phyloP scores from a whole-genome alignment of 2,329 filamentous ascomycete species.

The Fusarium fujikuroi region DNA sequence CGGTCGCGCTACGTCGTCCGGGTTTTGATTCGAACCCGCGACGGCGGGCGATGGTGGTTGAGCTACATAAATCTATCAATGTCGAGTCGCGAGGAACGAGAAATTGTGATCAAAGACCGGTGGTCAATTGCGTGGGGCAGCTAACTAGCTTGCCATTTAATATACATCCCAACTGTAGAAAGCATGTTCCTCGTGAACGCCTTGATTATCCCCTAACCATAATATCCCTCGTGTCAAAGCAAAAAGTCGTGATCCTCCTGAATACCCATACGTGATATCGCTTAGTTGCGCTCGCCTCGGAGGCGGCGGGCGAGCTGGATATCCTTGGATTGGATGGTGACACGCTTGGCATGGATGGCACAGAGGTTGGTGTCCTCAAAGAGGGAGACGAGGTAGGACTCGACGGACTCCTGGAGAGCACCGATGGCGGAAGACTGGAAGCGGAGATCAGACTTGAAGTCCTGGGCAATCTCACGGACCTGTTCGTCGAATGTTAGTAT shows the following conservation, averaged over 20 bases:
- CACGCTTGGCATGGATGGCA: constrained; percentile 99
- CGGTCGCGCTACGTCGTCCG: not conserved
- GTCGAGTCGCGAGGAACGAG: constrained; percentile 8
- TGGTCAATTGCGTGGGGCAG: constrained; percentile 43
- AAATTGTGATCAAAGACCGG: constrained; percentile 28
- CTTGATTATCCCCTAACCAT: constrained; percentile 58
- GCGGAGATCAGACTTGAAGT: constrained; percentile 94
- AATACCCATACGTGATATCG: constrained; percentile 25
- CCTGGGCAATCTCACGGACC: constrained; percentile 94
- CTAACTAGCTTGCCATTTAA: constrained; percentile 49
- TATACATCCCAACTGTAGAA: constrained; percentile 57
- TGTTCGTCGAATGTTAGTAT: constrained; percentile 45
- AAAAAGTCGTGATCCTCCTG: constrained; percentile 55
- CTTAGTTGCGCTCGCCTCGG: constrained; percentile 90
- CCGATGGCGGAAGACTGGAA: constrained; percentile 99
- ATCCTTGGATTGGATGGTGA: constrained; percentile 97
- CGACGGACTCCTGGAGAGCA: constrained; percentile 97
- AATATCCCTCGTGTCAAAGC: constrained; percentile 53
- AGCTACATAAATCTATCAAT: not conserved
- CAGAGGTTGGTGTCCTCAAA: constrained; percentile 99
- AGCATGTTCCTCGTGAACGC: constrained; percentile 57
- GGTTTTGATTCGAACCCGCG: fast-evolving
- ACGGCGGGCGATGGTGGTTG: not conserved
- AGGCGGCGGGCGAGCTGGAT: constrained; percentile 97
- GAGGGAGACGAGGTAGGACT: constrained; percentile 97